Percentiles rank a stretch among this genome's conserved stretches.
Evolutionary conservation across 2,329 filamentous ascomycete species (phyloP).

Genomic region (Beauveria caledonica): DNA sequence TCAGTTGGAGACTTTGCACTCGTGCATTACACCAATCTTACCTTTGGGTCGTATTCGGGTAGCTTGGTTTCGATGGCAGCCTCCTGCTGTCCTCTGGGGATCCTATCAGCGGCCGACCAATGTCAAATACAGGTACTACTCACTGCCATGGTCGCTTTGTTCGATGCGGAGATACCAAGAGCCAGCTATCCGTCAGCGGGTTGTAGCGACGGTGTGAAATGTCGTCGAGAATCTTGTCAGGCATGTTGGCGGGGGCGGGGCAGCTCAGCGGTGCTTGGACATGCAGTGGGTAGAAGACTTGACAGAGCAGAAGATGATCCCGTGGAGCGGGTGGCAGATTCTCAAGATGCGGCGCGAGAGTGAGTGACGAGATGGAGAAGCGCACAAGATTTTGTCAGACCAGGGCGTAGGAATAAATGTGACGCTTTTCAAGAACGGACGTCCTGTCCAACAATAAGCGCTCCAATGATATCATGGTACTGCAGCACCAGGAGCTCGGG

Average conservation of each 20-base stretch:
- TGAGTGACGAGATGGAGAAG: neutral
- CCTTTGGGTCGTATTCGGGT: slow-evolving; percentile 73
- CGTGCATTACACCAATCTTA: slow-evolving; percentile 22
- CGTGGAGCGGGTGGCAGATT: neutral
- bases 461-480: slow-evolving; percentile 12
- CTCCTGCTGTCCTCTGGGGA: slow-evolving; percentile 66
- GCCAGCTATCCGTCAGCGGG: slow-evolving; percentile 79
- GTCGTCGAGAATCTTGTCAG: slow-evolving; percentile 75
- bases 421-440: neutral
- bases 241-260: slow-evolving; percentile 43
- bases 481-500: neutral
- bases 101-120: slow-evolving; percentile 1
- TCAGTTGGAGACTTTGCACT: slow-evolving; percentile 9
- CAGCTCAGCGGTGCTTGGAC: neutral
- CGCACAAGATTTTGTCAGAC: neutral
- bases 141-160: slow-evolving; percentile 98
- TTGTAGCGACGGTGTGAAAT: slow-evolving; percentile 96
- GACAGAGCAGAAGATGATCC: neutral
- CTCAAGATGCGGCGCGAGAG: neutral
- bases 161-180: slow-evolving; percentile 90
- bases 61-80: slow-evolving; percentile 57
- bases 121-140: slow-evolving; percentile 29
- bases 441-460: slow-evolving; percentile 6
- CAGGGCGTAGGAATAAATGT: neutral
- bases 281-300: neutral